A percentile compares a stretch with the other conserved stretches of the same genome.
These are phyloP conservation scores for Ophiostoma pallidulum DNA, from an alignment of 2,329 filamentous ascomycete genomes.

Conservation along the genomic window DNA sequence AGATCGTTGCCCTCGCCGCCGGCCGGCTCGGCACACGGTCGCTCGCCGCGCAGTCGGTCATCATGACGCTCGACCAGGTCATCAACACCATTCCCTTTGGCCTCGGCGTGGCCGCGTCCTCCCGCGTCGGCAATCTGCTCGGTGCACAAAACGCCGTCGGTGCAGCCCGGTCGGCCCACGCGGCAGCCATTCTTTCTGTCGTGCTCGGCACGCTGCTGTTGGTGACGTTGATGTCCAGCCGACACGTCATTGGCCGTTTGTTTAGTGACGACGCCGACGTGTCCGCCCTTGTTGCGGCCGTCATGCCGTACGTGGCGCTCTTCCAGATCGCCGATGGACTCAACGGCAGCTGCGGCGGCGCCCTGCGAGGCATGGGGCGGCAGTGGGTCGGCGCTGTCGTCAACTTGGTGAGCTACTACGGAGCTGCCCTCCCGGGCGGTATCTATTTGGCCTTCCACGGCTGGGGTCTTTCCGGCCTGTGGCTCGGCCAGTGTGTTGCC, in stretches of 20 bases:
- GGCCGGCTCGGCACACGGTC: conserved; percentile 70
- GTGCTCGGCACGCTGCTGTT: conserved; percentile 59
- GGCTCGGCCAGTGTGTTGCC: conserved; percentile 75
- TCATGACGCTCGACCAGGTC: conserved; percentile 82
- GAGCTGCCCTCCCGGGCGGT: conserved; percentile 68
- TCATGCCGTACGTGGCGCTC: conserved; percentile 78
- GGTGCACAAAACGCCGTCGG: conserved; percentile 57
- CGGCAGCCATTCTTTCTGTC: conserved; percentile 63
- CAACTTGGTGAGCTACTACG: conserved; percentile 77
- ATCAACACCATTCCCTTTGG: conserved; percentile 83
- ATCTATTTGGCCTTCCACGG: conserved; percentile 80
- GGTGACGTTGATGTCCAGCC: conserved; percentile 57
- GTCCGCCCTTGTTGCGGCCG: conserved; percentile 59
- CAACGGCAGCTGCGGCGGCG: conserved; percentile 76
- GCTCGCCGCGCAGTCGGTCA: conserved; percentile 74
- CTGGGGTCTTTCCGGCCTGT: conserved; percentile 71
- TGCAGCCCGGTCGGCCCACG: conserved; percentile 64
- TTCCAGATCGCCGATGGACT: conserved; percentile 87
- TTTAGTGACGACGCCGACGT: conserved; percentile 74
- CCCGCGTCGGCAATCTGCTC: conserved; percentile 70
- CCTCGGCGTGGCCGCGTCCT: conserved; percentile 69
- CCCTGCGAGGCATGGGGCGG: conserved; percentile 71
- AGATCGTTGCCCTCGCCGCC: conserved; percentile 77
- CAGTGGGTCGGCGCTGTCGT: conserved; percentile 78
- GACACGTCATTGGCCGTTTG: conserved; percentile 63